Evolutionary conservation across 2,329 filamentous ascomycete species (phyloP).

Genomic region (Chrysosporium queenslandicum): DNA sequence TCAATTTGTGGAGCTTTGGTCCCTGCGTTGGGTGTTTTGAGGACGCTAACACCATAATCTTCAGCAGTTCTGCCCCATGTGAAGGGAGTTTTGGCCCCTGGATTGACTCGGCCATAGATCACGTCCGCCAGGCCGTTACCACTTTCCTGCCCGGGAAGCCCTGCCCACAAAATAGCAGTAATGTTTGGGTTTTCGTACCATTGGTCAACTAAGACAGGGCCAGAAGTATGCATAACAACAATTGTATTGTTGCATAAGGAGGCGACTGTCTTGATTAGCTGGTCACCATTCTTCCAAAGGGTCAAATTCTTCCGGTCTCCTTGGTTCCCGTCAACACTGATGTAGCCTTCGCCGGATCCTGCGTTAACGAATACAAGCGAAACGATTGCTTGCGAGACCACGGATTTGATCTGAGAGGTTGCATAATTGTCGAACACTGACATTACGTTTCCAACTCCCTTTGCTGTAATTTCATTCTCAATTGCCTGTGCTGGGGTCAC

Average conservation of each 20-base stretch:
- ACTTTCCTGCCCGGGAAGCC: constrained; percentile 63
- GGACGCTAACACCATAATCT: constrained; percentile 47
- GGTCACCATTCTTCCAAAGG: constrained; percentile 73
- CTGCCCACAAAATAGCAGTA: constrained; percentile 65
- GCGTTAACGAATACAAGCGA: constrained; percentile 83
- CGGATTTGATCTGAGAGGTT: constrained; percentile 40
- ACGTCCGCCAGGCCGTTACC: constrained; percentile 66
- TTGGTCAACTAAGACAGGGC: constrained; percentile 65
- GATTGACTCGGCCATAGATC: constrained; percentile 58
- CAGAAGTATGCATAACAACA: constrained; percentile 78
- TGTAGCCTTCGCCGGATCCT: constrained; percentile 76
- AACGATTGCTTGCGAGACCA: constrained; percentile 45
- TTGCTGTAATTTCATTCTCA: constrained; percentile 53
- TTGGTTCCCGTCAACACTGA: constrained; percentile 67
- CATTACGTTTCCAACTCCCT: constrained; percentile 55
- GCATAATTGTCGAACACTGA: constrained; percentile 51
- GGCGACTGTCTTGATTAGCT: constrained; percentile 70
- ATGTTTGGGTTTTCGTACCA: constrained; percentile 54
- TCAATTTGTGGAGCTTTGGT: constrained; percentile 47
- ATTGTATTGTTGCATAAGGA: constrained; percentile 76
- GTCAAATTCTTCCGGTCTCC: constrained; percentile 92
- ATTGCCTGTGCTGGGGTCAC: constrained; percentile 54
- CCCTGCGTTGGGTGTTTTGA: constrained; percentile 51
- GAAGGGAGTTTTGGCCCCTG: constrained; percentile 53
- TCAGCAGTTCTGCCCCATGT: constrained; percentile 46